phyloP scores from a whole-genome alignment of 306 rosid genomes.

The Fragaria nilgerrensis region DNA sequence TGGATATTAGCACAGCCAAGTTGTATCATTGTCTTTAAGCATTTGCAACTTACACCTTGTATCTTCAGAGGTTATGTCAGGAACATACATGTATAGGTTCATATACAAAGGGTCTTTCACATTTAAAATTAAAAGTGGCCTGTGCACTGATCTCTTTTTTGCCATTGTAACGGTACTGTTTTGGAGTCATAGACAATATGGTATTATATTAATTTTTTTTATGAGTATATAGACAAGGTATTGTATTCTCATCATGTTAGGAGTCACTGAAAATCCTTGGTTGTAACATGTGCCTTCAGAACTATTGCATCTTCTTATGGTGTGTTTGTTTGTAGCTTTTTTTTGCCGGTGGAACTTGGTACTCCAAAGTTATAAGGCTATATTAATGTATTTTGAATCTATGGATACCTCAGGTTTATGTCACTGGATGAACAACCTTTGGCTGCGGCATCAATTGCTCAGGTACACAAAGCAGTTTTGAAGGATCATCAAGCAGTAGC shows the following conservation, averaged over 20 bases:
- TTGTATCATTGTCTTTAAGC: background rate
- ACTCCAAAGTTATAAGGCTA: background rate
- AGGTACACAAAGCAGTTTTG: conserved; percentile 74
- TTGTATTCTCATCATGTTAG: background rate
- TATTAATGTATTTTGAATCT: conserved; percentile 5
- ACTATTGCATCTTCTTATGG: background rate
- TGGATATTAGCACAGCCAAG: background rate
- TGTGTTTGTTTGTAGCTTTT: background rate
- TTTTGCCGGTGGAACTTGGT: background rate
- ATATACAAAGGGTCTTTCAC: background rate
- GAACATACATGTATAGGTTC: background rate
- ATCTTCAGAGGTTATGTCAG: background rate
- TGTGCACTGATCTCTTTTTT: background rate
- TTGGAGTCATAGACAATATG: background rate
- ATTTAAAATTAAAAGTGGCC: background rate
- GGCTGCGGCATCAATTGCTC: conserved; percentile 97
- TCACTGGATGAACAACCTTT: conserved; percentile 75
- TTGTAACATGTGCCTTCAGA: background rate
- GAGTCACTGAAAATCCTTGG: background rate
- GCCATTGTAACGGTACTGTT: background rate
- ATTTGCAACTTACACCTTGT: background rate
- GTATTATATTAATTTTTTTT: background rate
- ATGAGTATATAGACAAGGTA: background rate
- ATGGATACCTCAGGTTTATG: conserved; percentile 49
- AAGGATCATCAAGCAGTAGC: conserved; percentile 75